Base-by-base conservation (phyloP, 192 early-diverging fungal species). In the Podila verticillata region DNA sequence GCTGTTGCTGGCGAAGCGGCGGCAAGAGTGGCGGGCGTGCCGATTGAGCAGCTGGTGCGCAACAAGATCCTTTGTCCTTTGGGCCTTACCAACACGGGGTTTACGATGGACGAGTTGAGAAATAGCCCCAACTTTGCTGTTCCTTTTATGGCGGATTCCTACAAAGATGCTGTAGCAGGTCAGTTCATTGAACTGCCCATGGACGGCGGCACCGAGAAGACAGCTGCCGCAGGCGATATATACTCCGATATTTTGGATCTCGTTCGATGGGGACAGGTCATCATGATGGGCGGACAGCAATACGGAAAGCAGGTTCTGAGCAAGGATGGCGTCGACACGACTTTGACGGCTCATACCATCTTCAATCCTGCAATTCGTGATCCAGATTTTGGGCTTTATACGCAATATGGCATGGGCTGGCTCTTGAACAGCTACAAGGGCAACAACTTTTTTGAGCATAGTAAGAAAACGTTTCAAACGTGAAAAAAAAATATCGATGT, bases 1-100 rank as follows among this genome's bases (percentile, higher is more conserved):
- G 57, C n/a, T 47, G 68, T 71, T 47, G 69, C 69, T 10, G 75
- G 75, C 22, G 75, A 71, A 17, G 75, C 75, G 4, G 63, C 75
- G 9, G 68, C 68, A 2, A 71, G 63, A 1, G 75, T 79, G 13
- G 68, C 68, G 0, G 60, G 60, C 0, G 22, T 48, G 8, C 54
- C 75, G 5, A 71, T 62, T 32, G 59, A 71, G 44, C 10, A 66
- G 0, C 49, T 79, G 0, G 69, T 79, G 7, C 7, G 26, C 2
- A 31, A 30, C 20, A 71, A 71, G 24, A 20, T 71, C 3, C n/a
- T 79, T 5, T 22, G 47, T 2, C 75, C 75, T 2, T n/a, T 75
- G 0, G 62, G 66, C 8, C 26, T 75, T 3, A 28, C 32, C 8
- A 63, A 63, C 31, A 68, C 28, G 13, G 73, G 73, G 26, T 75